Evolutionary conservation across 441 rosid genomes (phyloP), one percentile per base, ranked within the genome.

Genomic region (Viola pubescens): DNA sequence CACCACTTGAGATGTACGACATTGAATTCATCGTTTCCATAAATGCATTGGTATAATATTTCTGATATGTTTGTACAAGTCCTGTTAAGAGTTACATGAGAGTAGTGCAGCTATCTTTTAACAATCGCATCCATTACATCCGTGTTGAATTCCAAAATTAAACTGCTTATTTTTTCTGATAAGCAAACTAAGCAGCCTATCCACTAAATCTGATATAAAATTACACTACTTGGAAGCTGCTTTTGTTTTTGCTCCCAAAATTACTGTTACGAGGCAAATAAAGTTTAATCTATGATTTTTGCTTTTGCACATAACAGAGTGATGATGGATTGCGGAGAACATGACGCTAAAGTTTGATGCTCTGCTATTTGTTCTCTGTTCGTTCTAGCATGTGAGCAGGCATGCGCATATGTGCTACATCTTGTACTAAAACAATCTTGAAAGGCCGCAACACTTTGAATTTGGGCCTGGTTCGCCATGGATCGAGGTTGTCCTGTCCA

Each of bases 401-500:
- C 13, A 6, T 7, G 50, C 19, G 52, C 47, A 51, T 37, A 26
- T 48, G 38, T 58, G 61, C 49, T 6, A 10, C 46, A 16, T 48
- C 65, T 54, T 43, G 50, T 45, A 16, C 13, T 55, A 4, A 48
- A 12, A 49, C 45, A 50, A 56, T 40, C 55, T 61, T 19, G 55
- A 48, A 42, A 49, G 58, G 46, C 11, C 8, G 10, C 9, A 52
- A 52, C 9, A 49, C 26, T 58, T 39, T 16, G 11, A 14, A 52
- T 1, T 16, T 48, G 39, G 38, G 45, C 49, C 34, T 42, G 56
- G 40, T 38, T 56, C 12, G 2, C 45, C 48, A 6, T 39, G 7
- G 34, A n/a, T 44, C 0, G 14, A 45, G 52, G 12, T 8, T 26
- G 14, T 39, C 40, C 39, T 48, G 7, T 58, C 61, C 51, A 46